Percentiles rank a stretch among this genome's conserved stretches.
These are phyloP conservation scores for Boletus reticuloceps DNA, from an alignment of 768 basidiomycete genomes.

Conservation along the genomic window DNA sequence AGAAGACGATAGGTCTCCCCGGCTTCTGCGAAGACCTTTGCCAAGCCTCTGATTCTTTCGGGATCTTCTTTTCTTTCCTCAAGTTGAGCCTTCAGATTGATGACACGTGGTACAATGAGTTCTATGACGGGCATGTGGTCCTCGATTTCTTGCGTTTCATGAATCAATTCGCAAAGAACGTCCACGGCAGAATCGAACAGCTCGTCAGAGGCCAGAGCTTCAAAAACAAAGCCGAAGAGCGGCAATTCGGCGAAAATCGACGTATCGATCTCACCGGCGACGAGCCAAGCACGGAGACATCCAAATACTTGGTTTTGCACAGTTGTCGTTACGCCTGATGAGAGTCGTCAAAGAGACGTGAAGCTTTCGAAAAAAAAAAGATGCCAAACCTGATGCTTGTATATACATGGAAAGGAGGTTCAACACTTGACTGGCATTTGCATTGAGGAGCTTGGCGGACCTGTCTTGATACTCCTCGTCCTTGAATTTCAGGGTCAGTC, in stretches of 20 bases:
- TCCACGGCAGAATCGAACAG: constrained; percentile 95
- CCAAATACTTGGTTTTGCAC: constrained; percentile 83
- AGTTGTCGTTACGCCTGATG: constrained; percentile 75
- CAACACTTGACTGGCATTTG: constrained; percentile 68
- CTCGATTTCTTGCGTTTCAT: constrained; percentile 96
- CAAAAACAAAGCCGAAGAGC: constrained; percentile 79
- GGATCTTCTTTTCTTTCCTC: constrained; percentile 66
- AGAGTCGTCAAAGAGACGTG: not conserved
- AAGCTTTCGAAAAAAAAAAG: not conserved
- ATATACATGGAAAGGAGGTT: constrained; percentile 85
- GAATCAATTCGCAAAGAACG: constrained; percentile 90
- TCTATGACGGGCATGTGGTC: constrained; percentile 91
- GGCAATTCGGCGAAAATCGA: constrained; percentile 67
- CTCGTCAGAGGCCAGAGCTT: constrained; percentile 76
- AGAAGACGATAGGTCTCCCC: constrained; percentile 94
- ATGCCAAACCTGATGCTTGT: constrained; percentile 72
- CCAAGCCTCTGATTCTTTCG: constrained; percentile 85
- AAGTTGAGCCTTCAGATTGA: constrained; percentile 66
- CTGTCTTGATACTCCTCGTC: constrained; percentile 73
- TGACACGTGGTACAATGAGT: constrained; percentile 82
- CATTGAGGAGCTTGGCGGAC: constrained; percentile 58
- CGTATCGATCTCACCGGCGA: constrained; percentile 78
- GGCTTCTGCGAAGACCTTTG: constrained; percentile 93
- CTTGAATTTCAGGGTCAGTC: constrained; percentile 36
- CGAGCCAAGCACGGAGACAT: constrained; percentile 85